These are phyloP conservation scores for Capsicum chinense DNA, from an alignment of 257 asterid genomes.

Conservation along the genomic window DNA sequence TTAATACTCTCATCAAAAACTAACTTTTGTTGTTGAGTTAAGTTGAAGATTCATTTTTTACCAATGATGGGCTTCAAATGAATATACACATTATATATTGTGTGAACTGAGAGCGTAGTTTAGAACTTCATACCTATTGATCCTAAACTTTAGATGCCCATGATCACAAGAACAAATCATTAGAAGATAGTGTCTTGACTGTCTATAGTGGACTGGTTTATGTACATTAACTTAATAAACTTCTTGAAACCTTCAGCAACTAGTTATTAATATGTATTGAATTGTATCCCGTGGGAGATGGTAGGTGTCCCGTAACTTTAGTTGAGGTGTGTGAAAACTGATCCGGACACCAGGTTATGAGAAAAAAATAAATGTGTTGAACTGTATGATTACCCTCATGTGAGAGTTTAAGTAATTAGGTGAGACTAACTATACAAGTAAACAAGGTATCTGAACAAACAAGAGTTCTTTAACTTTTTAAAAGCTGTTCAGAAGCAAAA, in stretches of 20 bases:
- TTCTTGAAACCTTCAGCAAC: neutral
- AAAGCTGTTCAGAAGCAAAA: neutral
- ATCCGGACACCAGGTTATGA: too few species aligned
- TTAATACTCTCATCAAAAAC: too few species aligned
- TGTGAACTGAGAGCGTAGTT: neutral
- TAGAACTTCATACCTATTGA: neutral
- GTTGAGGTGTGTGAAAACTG: too few species aligned
- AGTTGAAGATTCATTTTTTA: too few species aligned
- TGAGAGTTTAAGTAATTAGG: neutral
- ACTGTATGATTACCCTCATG: neutral
- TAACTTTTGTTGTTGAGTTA: too few species aligned
- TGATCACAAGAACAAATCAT: neutral
- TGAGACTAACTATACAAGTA: neutral
- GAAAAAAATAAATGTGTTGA: too few species aligned
- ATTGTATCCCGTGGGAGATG: too few species aligned
- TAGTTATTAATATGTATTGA: neutral
- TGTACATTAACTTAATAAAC: neutral
- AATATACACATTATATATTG: neutral
- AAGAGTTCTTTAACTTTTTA: neutral
- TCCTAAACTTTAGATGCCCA: neutral
- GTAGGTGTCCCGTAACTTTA: too few species aligned
- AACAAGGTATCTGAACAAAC: neutral
- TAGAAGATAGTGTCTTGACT: neutral
- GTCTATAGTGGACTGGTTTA: neutral
- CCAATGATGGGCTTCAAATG: neutral